A percentile compares a stretch with the other conserved stretches of the same genome.
Conservation (phyloP, 2,329 filamentous ascomycete species). For the Aurifilum marmelostoma region DNA sequence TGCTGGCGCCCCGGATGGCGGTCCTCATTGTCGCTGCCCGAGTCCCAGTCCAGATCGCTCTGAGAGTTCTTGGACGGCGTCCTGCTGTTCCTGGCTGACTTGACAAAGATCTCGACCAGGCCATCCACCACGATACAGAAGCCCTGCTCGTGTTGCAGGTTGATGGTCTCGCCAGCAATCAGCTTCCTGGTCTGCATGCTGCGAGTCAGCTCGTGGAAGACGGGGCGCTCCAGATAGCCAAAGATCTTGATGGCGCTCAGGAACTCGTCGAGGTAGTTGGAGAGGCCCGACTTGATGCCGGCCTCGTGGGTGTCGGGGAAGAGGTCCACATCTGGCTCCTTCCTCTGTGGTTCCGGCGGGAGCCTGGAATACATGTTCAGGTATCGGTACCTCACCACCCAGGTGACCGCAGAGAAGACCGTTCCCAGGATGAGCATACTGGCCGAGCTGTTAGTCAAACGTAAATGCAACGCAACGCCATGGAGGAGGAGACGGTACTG, state of each 20-base stretch:
- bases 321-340: conserved; percentile 92
- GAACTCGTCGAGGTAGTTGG: conserved; percentile 98
- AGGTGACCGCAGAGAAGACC: conserved; percentile 83
- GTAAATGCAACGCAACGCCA: not conserved
- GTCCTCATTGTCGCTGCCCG: conserved; percentile 66
- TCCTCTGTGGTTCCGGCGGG: conserved; percentile 91
- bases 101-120: conserved; percentile 96
- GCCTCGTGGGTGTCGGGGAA: conserved; percentile 93
- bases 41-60: conserved; percentile 46
- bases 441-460: conserved; percentile 29
- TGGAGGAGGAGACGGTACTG: no score
- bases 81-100: conserved; percentile 68
- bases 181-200: conserved; percentile 98
- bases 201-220: conserved; percentile 95
- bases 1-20: conserved; percentile 71
- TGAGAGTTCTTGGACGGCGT: conserved; percentile 48
- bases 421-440: conserved; percentile 77
- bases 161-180: conserved; percentile 91
- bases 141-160: conserved; percentile 95
- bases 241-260: conserved; percentile 99
- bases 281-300: conserved; percentile 84
- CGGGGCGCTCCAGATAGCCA: conserved; percentile 91
- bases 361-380: conserved; percentile 96
- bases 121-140: conserved; percentile 98
- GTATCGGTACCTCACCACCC: conserved; percentile 93